Evolutionary conservation across 2,329 filamentous ascomycete species (phyloP), one percentile per base, ranked within the genome.

Genomic region (Teratosphaeria pseudoeucalypti): DNA sequence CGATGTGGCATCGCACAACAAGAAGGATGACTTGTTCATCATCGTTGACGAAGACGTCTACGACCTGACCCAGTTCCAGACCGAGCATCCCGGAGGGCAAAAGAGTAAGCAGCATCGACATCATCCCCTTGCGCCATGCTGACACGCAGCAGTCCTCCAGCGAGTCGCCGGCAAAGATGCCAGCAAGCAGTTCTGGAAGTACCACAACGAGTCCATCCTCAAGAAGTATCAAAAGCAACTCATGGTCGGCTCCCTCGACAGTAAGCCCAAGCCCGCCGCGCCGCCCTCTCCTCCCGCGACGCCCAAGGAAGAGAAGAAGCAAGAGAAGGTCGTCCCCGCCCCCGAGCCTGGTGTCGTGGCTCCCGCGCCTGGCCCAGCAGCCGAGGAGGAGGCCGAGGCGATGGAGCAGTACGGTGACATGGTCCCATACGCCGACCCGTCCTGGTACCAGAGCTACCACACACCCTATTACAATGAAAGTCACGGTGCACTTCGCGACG

Each of bases 401-500:
- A 80, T 96, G 57, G 92, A 97, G 70, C 82, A 88, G 0, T 97
- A 85, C 72, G 94, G 94, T 61, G 85, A 88, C 66, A 81, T 94
- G 72, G 86, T 99, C 64, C 94, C 94, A 34, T 97, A 95, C 72
- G 88, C 85, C 32, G 94, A 99, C 69, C 94, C 94, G 12, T 85
- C 83, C 54, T 99, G 94, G 94, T 71, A 71, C 62, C 70, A 72
- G 56, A 68, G 58, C 61, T 95, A 96, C 77, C 89, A 95, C 78
- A 96, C 92, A 1, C 90, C 92, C 32, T 97, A 96, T 82, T 95
- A 88, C 82, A 96, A 96, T 77, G 87, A 96, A 76, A 86, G 90
- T 5, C 94, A 99, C 76, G 92, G 85, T 59, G 91, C 90, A 57
- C 87, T 99, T 56, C 90, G 94, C 62, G 87, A 85, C 65, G 94